Percentiles rank a stretch among this genome's conserved stretches.
Evolutionary conservation across 768 basidiomycete species (phyloP).

Genomic region (Leccinum barrowsii): DNA sequence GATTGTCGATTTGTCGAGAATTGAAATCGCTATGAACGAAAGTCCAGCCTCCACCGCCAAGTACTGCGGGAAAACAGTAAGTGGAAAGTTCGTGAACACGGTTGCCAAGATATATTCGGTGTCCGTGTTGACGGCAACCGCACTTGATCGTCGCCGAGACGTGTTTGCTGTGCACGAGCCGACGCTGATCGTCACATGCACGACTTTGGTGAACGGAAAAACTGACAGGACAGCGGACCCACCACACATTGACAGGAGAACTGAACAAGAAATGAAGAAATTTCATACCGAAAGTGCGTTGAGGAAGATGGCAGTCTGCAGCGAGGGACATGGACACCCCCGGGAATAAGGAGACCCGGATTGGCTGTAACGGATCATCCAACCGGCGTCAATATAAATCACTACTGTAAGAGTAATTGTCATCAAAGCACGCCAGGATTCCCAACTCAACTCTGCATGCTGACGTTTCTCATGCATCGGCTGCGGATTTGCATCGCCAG

Average conservation of each 20-base stretch:
- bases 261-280: conserved; percentile 13
- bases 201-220: conserved; percentile 8
- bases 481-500: conserved; percentile 18
- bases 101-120: conserved; percentile 26
- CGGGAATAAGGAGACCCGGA: conserved; percentile 12
- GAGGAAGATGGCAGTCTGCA: conserved; percentile 15
- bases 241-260: conserved; percentile 11
- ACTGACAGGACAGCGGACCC: conserved; percentile 9
- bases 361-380: conserved; percentile 31
- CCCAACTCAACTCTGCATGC: background rate
- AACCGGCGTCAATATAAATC: conserved; percentile 17
- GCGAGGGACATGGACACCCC: background rate
- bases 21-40: conserved; percentile 23
- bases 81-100: conserved; percentile 20
- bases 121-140: conserved; percentile 27
- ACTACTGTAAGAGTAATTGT: background rate
- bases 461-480: conserved; percentile 4
- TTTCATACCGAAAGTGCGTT: conserved; percentile 20
- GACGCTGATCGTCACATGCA: conserved; percentile 27
- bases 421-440: background rate
- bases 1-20: conserved; percentile 19
- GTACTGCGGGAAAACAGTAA: conserved; percentile 19
- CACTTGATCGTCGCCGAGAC: conserved; percentile 32
- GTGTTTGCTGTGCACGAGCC: conserved; percentile 31
- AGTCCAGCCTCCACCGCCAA: conserved; percentile 23